Percentiles rank a stretch among this genome's conserved stretches.
phyloP scores from a whole-genome alignment of 2,329 filamentous ascomycete species.

The Trichophyton equinum region DNA sequence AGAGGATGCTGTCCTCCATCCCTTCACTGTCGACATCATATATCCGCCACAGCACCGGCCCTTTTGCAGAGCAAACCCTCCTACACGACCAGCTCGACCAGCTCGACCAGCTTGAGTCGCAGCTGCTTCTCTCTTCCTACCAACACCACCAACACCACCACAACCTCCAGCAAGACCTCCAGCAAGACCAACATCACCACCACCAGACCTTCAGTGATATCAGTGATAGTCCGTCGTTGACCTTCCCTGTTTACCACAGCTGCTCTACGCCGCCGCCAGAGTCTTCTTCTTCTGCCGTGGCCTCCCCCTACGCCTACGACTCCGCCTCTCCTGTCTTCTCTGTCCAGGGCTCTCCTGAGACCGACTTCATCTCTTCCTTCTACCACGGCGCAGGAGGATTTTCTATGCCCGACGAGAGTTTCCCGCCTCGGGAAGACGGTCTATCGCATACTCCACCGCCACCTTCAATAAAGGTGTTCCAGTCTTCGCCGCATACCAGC shows the following conservation, averaged over 20 bases:
- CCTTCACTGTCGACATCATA: not conserved
- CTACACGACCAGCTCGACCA: not conserved
- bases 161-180: not conserved
- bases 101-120: not conserved
- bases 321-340: conserved; percentile 12
- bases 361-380: conserved; percentile 10
- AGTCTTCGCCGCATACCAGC: conserved; percentile 17
- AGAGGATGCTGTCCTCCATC: conserved; percentile 3
- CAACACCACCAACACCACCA: conserved; percentile 1
- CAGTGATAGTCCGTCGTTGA: not conserved
- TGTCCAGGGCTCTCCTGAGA: conserved; percentile 12
- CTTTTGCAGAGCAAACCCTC: not conserved
- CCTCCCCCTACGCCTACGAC: conserved; percentile 9
- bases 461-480: conserved; percentile 17
- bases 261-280: conserved; percentile 7
- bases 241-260: not conserved
- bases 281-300: conserved; percentile 4
- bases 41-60: conserved; percentile 5
- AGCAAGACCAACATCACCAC: not conserved
- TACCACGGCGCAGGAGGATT: conserved; percentile 8
- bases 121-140: not conserved
- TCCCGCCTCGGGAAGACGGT: conserved; percentile 14
- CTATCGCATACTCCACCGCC: conserved; percentile 21
- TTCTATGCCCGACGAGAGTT: conserved; percentile 13
- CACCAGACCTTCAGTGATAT: not conserved